Percentiles rank a stretch among this genome's conserved stretches.
These are phyloP conservation scores for Arthrobotrys musiformis DNA, from an alignment of 2,329 filamentous ascomycete genomes.

Conservation along the genomic window DNA sequence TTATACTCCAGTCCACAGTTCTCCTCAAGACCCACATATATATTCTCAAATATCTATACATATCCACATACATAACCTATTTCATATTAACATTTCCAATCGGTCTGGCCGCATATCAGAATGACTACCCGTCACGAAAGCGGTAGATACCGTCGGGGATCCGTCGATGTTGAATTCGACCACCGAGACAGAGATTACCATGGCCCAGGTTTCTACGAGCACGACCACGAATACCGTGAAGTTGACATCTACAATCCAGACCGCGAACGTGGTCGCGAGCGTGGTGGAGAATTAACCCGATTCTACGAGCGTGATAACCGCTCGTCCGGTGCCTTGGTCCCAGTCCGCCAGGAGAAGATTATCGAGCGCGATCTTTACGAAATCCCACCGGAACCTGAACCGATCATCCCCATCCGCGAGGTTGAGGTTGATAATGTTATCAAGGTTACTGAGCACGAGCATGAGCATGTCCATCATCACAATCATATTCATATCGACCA, in stretches of 20 bases:
- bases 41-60: too few relatives aligned
- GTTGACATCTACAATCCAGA: constrained; percentile 30
- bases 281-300: constrained; percentile 45
- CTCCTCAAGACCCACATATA: too few relatives aligned
- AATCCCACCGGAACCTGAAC: constrained; percentile 48
- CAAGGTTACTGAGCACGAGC: constrained; percentile 54
- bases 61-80: too few relatives aligned
- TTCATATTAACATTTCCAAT: too few relatives aligned
- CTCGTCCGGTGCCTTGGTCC: constrained; percentile 45
- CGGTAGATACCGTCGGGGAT: constrained; percentile 37
- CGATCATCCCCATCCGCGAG: constrained; percentile 53
- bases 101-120: constrained; percentile 9
- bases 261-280: constrained; percentile 25
- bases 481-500: constrained; percentile 55
- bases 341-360: constrained; percentile 54
- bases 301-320: constrained; percentile 45
- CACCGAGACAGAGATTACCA: constrained; percentile 46
- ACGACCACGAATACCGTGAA: constrained; percentile 53
- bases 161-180: constrained; percentile 51
- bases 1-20: too few relatives aligned
- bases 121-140: constrained; percentile 43
- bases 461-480: constrained; percentile 54
- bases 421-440: constrained; percentile 49
- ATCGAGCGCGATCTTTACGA: constrained; percentile 55
- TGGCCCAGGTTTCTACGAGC: constrained; percentile 46